Base-by-base conservation (phyloP, 306 rosid species). In the Corylus americana region DNA sequence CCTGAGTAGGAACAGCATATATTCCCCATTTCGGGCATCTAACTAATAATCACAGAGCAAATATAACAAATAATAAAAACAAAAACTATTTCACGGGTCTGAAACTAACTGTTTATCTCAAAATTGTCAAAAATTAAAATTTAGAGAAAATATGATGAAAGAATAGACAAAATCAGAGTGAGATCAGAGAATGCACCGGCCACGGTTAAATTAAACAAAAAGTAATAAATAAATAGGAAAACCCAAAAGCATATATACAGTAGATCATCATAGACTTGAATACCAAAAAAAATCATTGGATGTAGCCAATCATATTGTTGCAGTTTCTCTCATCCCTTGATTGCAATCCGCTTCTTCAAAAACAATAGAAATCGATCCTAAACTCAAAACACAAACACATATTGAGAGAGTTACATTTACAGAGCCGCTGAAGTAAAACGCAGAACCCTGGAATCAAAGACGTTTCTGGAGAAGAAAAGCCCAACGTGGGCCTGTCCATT, bases 251-350 rank as follows among this genome's bases (percentile, higher is more conserved):
- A 10, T 0, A 54, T 1, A 42, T 1, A 14, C 4, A 42, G 3
- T 1, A 76, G 77, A 85, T 89, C 96, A 87, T 90, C 97, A 92
- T 96, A 93, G 96, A 94, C 97, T 91, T 92, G 89, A 89, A 91
- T 90, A 89, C 90, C 17, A 66, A 31, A 67, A 22, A 2, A 81
- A 90, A 92, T 92, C 98, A 94, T 78, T 86, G 90, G 74, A 73
- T 54, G 45, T 66, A 83, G 86, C 93, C 93, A 92, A 62, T 90
- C 97, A 90, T 92, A 85, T 89, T 94, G 97, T 92, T 92, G 98
- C 96, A 92, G 97, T 81, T 83, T 83, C 76, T 81, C 92, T 91
- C 96, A 79, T 93, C 97, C 88, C 5, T 53, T 84, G 96, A 94
- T 85, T 54, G 54, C 0, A 22, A 22, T 22, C 25, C 25, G 25